These are phyloP conservation scores for Lasiosphaeriaceae sp. DNA, from an alignment of 495 filamentous ascomycete genomes.

Conservation along the genomic window DNA sequence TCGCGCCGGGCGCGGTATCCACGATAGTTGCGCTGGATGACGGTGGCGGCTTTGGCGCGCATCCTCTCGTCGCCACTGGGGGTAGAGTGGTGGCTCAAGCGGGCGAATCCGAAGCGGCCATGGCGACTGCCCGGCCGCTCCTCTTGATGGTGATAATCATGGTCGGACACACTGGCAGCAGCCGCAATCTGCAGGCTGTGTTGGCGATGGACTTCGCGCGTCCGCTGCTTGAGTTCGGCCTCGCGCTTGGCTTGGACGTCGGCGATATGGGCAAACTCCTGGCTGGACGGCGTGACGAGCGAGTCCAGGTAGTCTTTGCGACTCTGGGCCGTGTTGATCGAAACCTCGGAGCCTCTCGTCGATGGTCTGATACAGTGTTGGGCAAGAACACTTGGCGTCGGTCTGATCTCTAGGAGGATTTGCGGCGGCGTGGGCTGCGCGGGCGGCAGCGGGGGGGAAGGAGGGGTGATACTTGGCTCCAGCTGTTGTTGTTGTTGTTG, in stretches of 20 bases:
- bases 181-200: conserved; percentile 17
- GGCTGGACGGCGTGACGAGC: conserved; percentile 39
- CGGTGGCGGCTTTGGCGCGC: conserved; percentile 42
- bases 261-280: conserved; percentile 41
- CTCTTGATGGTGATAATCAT: background rate
- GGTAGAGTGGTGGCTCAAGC: conserved; percentile 7
- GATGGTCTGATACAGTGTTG: background rate
- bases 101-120: conserved; percentile 11
- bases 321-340: conserved; percentile 3
- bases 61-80: conserved; percentile 13
- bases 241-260: conserved; percentile 45
- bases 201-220: conserved; percentile 30
- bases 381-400: too few species aligned
- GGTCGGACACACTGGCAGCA: background rate
- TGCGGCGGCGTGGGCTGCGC: too few species aligned
- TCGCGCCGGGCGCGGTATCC: conserved; percentile 66
- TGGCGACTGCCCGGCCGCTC: background rate
- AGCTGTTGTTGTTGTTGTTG: background rate
- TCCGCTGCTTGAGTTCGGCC: conserved; percentile 33
- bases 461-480: background rate
- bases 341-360: conserved; percentile 4
- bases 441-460: background rate
- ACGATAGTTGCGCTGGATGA: conserved; percentile 65
- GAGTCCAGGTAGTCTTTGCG: conserved; percentile 47
- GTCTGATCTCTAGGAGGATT: too few species aligned